Conservation (phyloP, 805 yeast genomes). For the Barnettozyma vustinii region DNA sequence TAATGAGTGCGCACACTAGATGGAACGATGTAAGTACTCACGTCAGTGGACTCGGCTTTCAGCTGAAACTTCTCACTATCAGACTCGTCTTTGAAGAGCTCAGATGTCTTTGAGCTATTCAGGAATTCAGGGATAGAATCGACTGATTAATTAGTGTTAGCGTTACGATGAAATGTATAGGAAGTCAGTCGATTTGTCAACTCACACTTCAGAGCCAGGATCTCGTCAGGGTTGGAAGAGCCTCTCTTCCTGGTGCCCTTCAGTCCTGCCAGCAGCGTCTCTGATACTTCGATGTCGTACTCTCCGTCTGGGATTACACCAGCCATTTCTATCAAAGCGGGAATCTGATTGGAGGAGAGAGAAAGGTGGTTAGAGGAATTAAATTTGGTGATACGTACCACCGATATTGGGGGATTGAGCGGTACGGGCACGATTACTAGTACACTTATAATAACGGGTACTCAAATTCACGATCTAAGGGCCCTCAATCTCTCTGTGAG, state of each 20-base stretch:
- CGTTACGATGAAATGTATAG: neutral
- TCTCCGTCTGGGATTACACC: slow-evolving; percentile 22
- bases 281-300: slow-evolving; percentile 20
- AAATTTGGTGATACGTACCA: neutral
- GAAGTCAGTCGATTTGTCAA: neutral
- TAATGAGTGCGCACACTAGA: neutral
- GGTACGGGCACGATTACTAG: neutral
- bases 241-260: slow-evolving; percentile 2
- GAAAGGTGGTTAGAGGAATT: neutral
- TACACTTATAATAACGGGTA: neutral
- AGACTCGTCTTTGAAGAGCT: slow-evolving; percentile 8
- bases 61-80: slow-evolving; percentile 10
- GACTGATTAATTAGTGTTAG: neutral
- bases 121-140: slow-evolving; percentile 14
- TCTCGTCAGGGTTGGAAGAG: slow-evolving; percentile 13
- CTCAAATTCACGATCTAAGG: slow-evolving; percentile 42
- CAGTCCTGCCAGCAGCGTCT: slow-evolving; percentile 12
- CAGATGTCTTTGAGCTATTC: slow-evolving; percentile 12
- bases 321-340: neutral
- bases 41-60: slow-evolving; percentile 13
- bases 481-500: slow-evolving; percentile 88
- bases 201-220: slow-evolving; percentile 22
- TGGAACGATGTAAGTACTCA: slow-evolving; percentile 1
- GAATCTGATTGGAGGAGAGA: neutral
- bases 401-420: neutral